Base-by-base conservation (phyloP, 805 yeast genomes). In the Wickerhamomyces tratensis region DNA sequence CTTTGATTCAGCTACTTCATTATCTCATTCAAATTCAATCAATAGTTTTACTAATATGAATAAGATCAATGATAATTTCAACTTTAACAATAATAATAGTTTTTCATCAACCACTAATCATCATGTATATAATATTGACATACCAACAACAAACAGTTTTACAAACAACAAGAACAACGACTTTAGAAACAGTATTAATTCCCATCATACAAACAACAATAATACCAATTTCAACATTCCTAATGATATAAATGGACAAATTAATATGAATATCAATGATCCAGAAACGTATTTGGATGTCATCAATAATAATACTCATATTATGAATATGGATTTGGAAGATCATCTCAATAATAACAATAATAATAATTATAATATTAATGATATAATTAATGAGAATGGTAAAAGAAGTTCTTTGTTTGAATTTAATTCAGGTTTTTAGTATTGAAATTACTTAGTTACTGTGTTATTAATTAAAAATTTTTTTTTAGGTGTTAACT, bases 201-300 rank as follows among this genome's bases (percentile, higher is more conserved):
- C 25, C n/a, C 6, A 20, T 14, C 6, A 9, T 12, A 7, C 36
- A 35, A 20, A 20, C 4, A 20, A 20, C 20, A 20, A 33, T 27
- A 27, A 27, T 27, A 10, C 3, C 5, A 8, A 8, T 7, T 8
- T 7, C 5, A 27, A 27, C 30, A 13, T 33, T 14, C 8, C 6
- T 27, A 8, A 8, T 27, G 10, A 27, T 27, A 27, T 27, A 8
- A 10, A 27, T 27, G 10, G 30, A 2, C 10, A 8, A 27, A 27
- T 27, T 27, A 10, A 27, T 27, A 27, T 8, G 7, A 5, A 27
- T 8, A 27, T 27, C 5, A 27, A 27, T 27, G 30, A 27, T 31
- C 14, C 41, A 26, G 44, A 37, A 11, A 20, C 39, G 20, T 34
- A 42, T 14, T 35, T 36, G 15, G 46, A 44, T 34, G 35, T 5